Conservation (phyloP, 257 asterid genomes). For the Verbascum thapsus region DNA sequence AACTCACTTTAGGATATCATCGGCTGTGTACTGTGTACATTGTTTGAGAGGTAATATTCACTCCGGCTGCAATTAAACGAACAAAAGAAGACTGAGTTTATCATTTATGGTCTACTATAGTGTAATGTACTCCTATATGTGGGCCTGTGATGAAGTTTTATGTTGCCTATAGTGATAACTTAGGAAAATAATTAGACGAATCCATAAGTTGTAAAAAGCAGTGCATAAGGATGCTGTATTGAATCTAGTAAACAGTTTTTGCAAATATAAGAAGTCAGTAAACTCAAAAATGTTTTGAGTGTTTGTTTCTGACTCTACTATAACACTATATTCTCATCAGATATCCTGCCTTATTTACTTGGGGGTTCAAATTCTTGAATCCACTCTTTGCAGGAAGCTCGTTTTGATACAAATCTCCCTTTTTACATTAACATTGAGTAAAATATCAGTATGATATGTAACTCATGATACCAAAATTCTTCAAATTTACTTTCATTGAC, state of each 20-base stretch:
- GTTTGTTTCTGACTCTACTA: no score
- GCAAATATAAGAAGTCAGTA: conserved; percentile 12
- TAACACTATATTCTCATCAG: no score
- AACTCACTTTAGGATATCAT: background rate
- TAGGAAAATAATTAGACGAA: background rate
- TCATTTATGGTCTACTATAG: background rate
- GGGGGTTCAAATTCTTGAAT: background rate
- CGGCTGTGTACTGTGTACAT: background rate
- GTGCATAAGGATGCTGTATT: background rate
- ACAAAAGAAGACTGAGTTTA: background rate
- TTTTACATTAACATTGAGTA: background rate
- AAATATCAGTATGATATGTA: background rate
- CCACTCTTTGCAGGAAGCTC: background rate
- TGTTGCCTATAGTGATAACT: background rate
- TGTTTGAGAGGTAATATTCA: background rate
- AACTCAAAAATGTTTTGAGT: no score
- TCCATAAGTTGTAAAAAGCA: conserved; percentile 9
- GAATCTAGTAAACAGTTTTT: background rate
- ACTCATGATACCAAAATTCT: background rate
- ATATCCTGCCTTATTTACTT: background rate
- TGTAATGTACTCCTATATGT: background rate
- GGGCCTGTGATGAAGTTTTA: background rate
- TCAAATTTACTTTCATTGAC: background rate
- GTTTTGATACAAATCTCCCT: background rate
- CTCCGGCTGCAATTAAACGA: conserved; percentile 6